Percentiles rank a stretch among this genome's conserved stretches.
phyloP scores from a whole-genome alignment of 2,329 filamentous ascomycete species.

The Talaromyces rugulosus region DNA sequence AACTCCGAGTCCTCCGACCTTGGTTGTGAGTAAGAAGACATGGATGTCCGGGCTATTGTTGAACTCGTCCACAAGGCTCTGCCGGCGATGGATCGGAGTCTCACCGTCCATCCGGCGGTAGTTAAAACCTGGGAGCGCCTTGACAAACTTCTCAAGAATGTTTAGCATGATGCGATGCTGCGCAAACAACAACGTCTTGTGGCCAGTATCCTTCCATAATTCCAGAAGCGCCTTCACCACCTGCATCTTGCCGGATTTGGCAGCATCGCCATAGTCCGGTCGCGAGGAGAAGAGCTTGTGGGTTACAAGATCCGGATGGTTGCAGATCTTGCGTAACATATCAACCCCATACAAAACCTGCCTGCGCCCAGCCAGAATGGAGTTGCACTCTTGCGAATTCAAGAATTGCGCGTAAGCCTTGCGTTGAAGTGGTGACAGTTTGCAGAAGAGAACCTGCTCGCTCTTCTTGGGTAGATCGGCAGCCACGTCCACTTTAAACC shows the following conservation, averaged over 20 bases:
- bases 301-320: conserved; percentile 85
- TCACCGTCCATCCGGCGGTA: conserved; percentile 91
- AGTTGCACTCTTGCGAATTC: conserved; percentile 76
- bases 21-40: conserved; percentile 90
- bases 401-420: conserved; percentile 78
- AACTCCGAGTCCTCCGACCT: conserved; percentile 88
- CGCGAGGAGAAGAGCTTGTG: conserved; percentile 58
- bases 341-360: conserved; percentile 89
- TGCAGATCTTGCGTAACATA: conserved; percentile 91
- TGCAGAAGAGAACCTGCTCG: conserved; percentile 94
- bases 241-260: conserved; percentile 91
- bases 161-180: conserved; percentile 95
- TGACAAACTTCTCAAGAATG: conserved; percentile 80
- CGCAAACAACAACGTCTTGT: conserved; percentile 89
- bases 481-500: conserved; percentile 90
- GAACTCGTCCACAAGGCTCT: conserved; percentile 86
- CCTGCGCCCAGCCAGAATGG: conserved; percentile 68
- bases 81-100: conserved; percentile 83
- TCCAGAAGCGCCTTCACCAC: conserved; percentile 83
- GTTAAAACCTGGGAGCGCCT: conserved; percentile 62
- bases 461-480: conserved; percentile 92
- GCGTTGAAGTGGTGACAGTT: conserved; percentile 74
- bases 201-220: conserved; percentile 85
- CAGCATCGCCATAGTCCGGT: conserved; percentile 67
- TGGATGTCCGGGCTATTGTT: conserved; percentile 76